Base-by-base conservation (phyloP, 106 monocot genomes). In the Gastrodia elata region DNA sequence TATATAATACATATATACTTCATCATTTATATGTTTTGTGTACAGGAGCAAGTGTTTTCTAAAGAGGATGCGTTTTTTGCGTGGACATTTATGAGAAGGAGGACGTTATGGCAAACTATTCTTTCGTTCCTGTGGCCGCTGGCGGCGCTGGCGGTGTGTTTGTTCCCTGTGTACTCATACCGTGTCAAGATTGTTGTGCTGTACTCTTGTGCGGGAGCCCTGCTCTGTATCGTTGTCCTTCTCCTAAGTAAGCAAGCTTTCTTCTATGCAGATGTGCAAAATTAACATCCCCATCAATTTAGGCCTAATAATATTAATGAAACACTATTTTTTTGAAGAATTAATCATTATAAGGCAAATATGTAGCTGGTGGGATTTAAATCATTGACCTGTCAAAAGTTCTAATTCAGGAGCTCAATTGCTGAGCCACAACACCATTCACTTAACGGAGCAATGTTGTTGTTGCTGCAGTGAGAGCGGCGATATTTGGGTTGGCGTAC, bases 101-200 rank as follows among this genome's bases (percentile, higher is more conserved):
- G 80, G 38, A 84, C 88, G 34, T 68, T 97, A 71, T 97, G 97
- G 92, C 92, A 93, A 72, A 91, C 90, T 35, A 88, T 97, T 80
- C 92, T 97, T 77, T 90, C 97, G 40, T 97, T 97, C 77, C 80
- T 88, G 55, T 97, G 97, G 97, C 97, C 97, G 64, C 72, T 97
- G 40, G 82, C 87, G 67, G 92, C 97, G 71, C 74, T 97, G 26
- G 97, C 97, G 44, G 75, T 97, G 75, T 97, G 97, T 78, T 81
- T 97, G 71, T 97, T 97, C 84, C 97, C 97, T 75, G 88, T 97
- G 39, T 97, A 97, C 43, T 93, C 97, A 46, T 97, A 93, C 64
- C 92, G 84, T 48, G 93, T 93, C 90, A 93, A 97, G 84, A 88
- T 97, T 80, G 90, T 97, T 64, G 92, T 97, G 18, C 93, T 97